Evolutionary conservation across 768 basidiomycete genomes (phyloP).

Genomic region (Mycena belliarum): DNA sequence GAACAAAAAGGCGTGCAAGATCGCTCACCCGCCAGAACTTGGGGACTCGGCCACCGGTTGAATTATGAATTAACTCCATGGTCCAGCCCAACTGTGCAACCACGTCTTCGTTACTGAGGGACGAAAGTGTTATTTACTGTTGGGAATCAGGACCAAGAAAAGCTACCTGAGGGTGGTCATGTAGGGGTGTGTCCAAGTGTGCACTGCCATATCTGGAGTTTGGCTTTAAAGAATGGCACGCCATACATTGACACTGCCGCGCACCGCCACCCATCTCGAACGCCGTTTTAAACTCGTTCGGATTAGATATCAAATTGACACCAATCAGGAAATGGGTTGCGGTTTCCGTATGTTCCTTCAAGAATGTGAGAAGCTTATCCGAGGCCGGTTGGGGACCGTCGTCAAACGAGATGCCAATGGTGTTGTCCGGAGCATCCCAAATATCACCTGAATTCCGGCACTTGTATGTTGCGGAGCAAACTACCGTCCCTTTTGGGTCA

Average conservation of each 20-base stretch:
- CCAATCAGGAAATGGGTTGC: conserved; percentile 87
- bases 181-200: conserved; percentile 75
- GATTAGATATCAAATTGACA: conserved; percentile 63
- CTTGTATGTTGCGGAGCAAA: conserved; percentile 56
- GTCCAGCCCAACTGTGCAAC: conserved; percentile 82
- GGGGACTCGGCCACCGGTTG: conserved; percentile 70
- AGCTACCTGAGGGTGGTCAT: conserved; percentile 87
- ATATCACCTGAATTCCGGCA: conserved; percentile 49
- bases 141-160: too few species aligned
- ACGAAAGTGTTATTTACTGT: too few species aligned
- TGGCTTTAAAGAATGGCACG: too few species aligned
- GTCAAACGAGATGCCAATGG: conserved; percentile 71
- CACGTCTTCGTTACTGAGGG: conserved; percentile 63
- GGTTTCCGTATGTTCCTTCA: conserved; percentile 61
- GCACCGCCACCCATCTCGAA: conserved; percentile 39
- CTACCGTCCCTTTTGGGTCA: conserved; percentile 20
- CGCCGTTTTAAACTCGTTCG: conserved; percentile 54
- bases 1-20: neutral
- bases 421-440: conserved; percentile 75
- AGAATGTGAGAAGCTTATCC: conserved; percentile 59
- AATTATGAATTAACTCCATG: conserved; percentile 75
- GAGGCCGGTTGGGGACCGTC: conserved; percentile 71
- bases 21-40: conserved; percentile 63
- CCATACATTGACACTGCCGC: too few species aligned
- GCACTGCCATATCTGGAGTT: conserved; percentile 52